Base-by-base conservation (phyloP, 169 alveolate genomes). In the Fabrea salina region DNA sequence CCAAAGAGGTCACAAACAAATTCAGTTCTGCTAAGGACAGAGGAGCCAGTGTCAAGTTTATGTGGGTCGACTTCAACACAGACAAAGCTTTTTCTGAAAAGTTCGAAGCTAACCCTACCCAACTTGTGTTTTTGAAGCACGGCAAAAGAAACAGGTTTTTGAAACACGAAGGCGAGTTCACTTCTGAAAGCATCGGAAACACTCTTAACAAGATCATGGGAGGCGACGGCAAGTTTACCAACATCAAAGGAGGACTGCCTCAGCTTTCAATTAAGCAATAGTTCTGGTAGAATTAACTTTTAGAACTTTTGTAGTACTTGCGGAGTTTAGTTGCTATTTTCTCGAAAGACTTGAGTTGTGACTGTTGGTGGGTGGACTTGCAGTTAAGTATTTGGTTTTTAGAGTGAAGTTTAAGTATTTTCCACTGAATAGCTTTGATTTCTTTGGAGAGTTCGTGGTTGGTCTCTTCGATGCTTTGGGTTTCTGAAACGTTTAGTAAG, bases 71-170 rank as follows among this genome's bases (percentile, higher is more conserved):
- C 44, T 16, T 44, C n/a, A 37, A 19, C 44, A 43, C 25, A 41
- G 78, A 68, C 39, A 16, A 13, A 3, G 78, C 13, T 13, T 68
- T 40, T 68, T 19, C 41, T n/a, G 35, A n/a, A n/a, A 47, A n/a
- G 8, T 68, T 68, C 4, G 57, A 68, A 68, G 78, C 39, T 43
- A 30, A 11, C 8, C 22, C n/a, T 8, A 43, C 27, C 13, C 11
- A 40, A 43, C 8, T 68, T 11, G 78, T 44, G 19, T 68, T 68
- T 47, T 27, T 68, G 64, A 68, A 68, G 4, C 33, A 68, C 44
- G 78, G 78, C 1, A 68, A 68, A 47, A 68, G 78, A 47, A 68
- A 30, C 61, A 37, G 78, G 32, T 68, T n/a, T 68, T 57, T 68
- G n/a, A 16, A 19, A 16, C 61, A 68, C 44, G 67, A 68, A 19